Evolutionary conservation across 1,139 yeast species (phyloP), one percentile per base, ranked within the genome.

Genomic region (Magnusiomyces paraingens): DNA sequence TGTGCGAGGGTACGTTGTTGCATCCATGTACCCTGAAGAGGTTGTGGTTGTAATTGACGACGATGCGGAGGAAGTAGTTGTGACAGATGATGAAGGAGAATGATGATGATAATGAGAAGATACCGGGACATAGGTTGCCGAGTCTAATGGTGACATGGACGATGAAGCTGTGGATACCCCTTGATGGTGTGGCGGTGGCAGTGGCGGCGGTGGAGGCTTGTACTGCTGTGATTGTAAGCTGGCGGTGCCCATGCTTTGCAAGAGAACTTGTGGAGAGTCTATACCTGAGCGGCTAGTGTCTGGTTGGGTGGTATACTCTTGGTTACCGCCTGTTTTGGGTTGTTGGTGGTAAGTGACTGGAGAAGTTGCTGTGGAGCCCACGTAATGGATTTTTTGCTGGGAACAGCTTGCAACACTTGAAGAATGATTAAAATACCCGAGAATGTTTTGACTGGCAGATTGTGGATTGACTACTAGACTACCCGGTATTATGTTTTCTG

Each of bases 61-160:
- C 32, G 32, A 26, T 26, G 8, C 32, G 5, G 41, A 38, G 5
- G 41, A 38, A 5, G 41, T 38, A 10, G 41, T n/a, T 5, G 41
- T n/a, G 41, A 17, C 12, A 14, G 32, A 29, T 2, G 32, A 29
- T 12, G 18, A 29, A 18, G 29, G 20, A 8, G 29, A 38, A 17
- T 32, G 29, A 46, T 32, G 29, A 46, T 45, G 38, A 17, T 15
- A 29, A 26, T 38, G 41, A 5, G 41, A 38, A 4, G 49, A 36
- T 35, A 46, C 41, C 15, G 35, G 49, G 3, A 15, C 29, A 17
- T 35, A 46, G 18, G 18, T 46, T 2, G 49, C 32, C 32, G 32
- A 18, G 11, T 46, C 49, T 46, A 46, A 26, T 17, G 49, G 49
- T 15, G 49, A 46, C 42, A 46, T 46, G 18, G 49, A 46, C 35